These are phyloP conservation scores for Clitopilus passeckerianus DNA, from an alignment of 768 basidiomycete genomes.

Conservation along the genomic window DNA sequence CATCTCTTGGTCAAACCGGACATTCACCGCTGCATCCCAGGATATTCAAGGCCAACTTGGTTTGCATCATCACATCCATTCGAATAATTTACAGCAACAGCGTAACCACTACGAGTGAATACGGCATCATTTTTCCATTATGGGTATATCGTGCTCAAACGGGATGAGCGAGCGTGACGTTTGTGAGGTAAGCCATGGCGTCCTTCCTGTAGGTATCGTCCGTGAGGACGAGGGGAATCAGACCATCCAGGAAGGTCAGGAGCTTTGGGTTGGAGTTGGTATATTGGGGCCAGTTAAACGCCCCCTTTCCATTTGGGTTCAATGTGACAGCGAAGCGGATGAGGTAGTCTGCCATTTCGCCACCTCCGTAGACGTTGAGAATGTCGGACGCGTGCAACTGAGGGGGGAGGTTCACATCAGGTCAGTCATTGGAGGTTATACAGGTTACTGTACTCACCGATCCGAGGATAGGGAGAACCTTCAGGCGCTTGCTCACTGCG, in stretches of 20 bases:
- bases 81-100: background rate
- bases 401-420: background rate
- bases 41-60: background rate
- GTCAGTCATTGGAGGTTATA: background rate
- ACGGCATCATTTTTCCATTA: background rate
- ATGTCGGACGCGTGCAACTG: slow-evolving; percentile 42
- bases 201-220: slow-evolving; percentile 38
- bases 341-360: slow-evolving; percentile 41
- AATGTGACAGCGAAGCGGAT: slow-evolving; percentile 37
- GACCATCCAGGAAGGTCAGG: slow-evolving; percentile 34
- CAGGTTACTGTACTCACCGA: slow-evolving; percentile 24
- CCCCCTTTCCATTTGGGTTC: slow-evolving; percentile 36
- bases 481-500: slow-evolving; percentile 43
- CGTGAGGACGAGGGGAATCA: slow-evolving; percentile 25
- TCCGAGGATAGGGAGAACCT: slow-evolving; percentile 36
- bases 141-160: slow-evolving; percentile 10
- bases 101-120: background rate
- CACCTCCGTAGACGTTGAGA: slow-evolving; percentile 31
- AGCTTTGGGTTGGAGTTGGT: slow-evolving; percentile 24
- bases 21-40: background rate
- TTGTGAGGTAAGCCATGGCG: slow-evolving; percentile 29
- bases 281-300: slow-evolving; percentile 41
- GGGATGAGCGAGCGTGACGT: slow-evolving; percentile 25
- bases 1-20: background rate
- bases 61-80: background rate